Evolutionary conservation across 192 early-diverging fungal species (phyloP).

Genomic region (Gonapodya prolifera): DNA sequence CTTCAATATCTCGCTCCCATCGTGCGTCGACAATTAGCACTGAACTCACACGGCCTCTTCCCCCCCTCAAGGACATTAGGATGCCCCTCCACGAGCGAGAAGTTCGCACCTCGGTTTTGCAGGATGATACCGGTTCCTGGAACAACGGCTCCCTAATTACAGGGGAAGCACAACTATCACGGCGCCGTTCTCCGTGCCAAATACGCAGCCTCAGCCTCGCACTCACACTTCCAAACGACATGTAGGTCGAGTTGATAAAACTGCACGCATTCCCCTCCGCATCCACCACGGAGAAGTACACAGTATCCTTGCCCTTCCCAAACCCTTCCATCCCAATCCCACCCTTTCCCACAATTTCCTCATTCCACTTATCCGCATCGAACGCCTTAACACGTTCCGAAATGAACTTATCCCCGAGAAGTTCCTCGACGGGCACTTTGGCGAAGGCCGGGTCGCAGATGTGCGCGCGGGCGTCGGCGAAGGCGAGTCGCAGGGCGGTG

Average conservation of each 20-base stretch:
- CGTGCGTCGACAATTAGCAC: too few relatives aligned
- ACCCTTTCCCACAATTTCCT: slow-evolving; percentile 33
- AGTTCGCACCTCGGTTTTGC: slow-evolving; percentile 56
- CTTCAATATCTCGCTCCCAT: too few relatives aligned
- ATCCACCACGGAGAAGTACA: slow-evolving; percentile 64
- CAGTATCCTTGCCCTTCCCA: too few relatives aligned
- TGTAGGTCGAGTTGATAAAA: slow-evolving; percentile 35
- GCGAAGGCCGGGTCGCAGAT: slow-evolving; percentile 51
- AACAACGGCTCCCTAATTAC: slow-evolving; percentile 34
- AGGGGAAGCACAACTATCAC: slow-evolving; percentile 19
- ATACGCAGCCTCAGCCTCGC: too few relatives aligned
- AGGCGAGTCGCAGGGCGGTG: slow-evolving; percentile 57
- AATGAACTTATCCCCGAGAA: slow-evolving; percentile 46
- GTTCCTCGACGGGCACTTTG: slow-evolving; percentile 29
- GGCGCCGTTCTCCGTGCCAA: too few relatives aligned
- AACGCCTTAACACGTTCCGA: slow-evolving; percentile 37
- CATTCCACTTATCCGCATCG: slow-evolving; percentile 17
- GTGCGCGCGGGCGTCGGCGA: slow-evolving; percentile 56
- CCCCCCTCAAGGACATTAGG: slow-evolving; percentile 50
- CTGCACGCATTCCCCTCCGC: slow-evolving; percentile 67
- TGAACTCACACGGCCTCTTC: slow-evolving; percentile 63
- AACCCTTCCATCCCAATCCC: too few relatives aligned
- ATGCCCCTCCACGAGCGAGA: slow-evolving; percentile 40
- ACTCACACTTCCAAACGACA: too few relatives aligned
- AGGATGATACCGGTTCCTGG: slow-evolving; percentile 49